Conservation (phyloP, 176 grass and related monocot genomes). For the bread wheat (Triticum aestivum) region IWGSC_CS_RefSeq_v2.1 NC_057805.1:117069749-117070248, state of each 20-base stretch:
- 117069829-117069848: neutral
- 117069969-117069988: neutral
- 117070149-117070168: slow-evolving; percentile 54
- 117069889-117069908: neutral
- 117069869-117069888: neutral
- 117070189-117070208: slow-evolving; percentile 70
- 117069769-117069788: neutral
- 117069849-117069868: neutral
- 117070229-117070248: slow-evolving; percentile 49
- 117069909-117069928: neutral
- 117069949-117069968: slow-evolving; percentile 3
- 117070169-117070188: slow-evolving; percentile 77
- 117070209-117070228: slow-evolving; percentile 50
- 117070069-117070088: slow-evolving; percentile 65
- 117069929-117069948: neutral
- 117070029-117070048: slow-evolving; percentile 13
- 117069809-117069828: neutral
- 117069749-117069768: neutral
- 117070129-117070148: slow-evolving; percentile 40
- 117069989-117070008: neutral
- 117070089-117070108: slow-evolving; percentile 60
- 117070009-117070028: neutral
- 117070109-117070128: slow-evolving; percentile 35
- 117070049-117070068: slow-evolving; percentile 40
- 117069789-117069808: neutral